Percentiles rank a stretch among this genome's conserved stretches.
Conservation (phyloP, 345 rosid species). For the Citrus glauca region DNA sequence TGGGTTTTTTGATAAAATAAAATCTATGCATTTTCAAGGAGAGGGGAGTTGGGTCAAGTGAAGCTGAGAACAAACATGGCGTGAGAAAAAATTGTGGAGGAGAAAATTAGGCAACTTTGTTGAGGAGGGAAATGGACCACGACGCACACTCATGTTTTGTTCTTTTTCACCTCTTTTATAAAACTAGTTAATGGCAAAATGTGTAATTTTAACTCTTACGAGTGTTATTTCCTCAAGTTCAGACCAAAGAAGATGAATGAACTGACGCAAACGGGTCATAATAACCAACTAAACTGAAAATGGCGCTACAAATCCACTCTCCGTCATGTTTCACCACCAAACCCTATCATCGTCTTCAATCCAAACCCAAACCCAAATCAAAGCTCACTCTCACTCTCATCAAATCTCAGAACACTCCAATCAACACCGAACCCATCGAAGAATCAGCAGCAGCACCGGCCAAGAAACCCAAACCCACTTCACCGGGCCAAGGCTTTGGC, state of each 20-base stretch:
- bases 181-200: no score
- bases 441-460: conserved; percentile 22
- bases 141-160: not conserved
- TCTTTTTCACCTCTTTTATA: not conserved
- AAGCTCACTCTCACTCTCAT: conserved; percentile 23
- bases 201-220: no score
- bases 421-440: conserved; percentile 33
- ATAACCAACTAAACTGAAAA: conserved; percentile 42
- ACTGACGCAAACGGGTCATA: not conserved
- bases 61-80: conserved; percentile 1
- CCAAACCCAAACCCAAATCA: conserved; percentile 22
- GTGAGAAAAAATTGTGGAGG: conserved; percentile 36
- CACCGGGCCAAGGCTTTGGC: conserved; percentile 64
- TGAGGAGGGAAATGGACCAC: conserved; percentile 10
- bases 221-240: no score
- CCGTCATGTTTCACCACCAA: conserved; percentile 17
- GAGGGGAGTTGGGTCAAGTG: not conserved
- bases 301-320: conserved; percentile 66
- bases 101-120: conserved; percentile 28
- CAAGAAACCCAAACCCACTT: conserved; percentile 47
- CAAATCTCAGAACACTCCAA: conserved; percentile 40
- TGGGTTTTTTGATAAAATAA: not conserved
- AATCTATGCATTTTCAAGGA: conserved; percentile 28
- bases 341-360: conserved; percentile 27
- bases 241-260: not conserved